Base-by-base conservation (phyloP, 2,329 filamentous ascomycete genomes). In the Fusarium nodosum region DNA sequence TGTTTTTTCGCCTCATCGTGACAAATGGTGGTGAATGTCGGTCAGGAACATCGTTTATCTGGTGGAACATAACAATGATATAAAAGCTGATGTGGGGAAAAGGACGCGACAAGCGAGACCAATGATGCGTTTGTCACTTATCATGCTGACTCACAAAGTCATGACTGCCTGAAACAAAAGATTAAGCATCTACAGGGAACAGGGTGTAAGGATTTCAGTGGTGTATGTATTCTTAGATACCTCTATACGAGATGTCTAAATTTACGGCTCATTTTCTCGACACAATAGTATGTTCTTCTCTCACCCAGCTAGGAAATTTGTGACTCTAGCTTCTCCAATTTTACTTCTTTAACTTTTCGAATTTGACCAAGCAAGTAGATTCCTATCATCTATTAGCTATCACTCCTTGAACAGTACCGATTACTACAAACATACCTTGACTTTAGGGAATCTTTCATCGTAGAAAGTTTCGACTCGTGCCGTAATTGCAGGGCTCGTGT, bases 401-500 rank as follows among this genome's bases (percentile, higher is more conserved):
- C 0, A 0, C 3, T 4, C 12, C 2, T 38, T 11, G 7, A 2
- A 13, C 4, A 3, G 3, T 4, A 5, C 0, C 2, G 5, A 8
- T 12, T 9, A 28, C 3, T 3, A 15, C 7, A 39, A 0, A 36
- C 64, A 7, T 18, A 69, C 71, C 48, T 70, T 52, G 8, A 72
- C 56, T 5, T 46, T 54, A 0, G 61, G 44, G 9, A 74, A 69
- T 1, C 59, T 58, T 1, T 74, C 67, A 44, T 74, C 72, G 1
- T 64, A 74, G 30, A 74, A 74, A 8, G 68, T 62, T 24, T 74
- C 72, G 11, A 74, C 69, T 0, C 72, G 60, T 13, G 66, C 66
- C 3, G 72, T 74, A 8, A 74, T 74, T 1, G 64, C 72, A 0
- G 72, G 72, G 3, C 56, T 71, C 0, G 53, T 55, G 1, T 63